Evolutionary conservation across 192 early-diverging fungal species (phyloP), one percentile per base, ranked within the genome.

Genomic region (Geranomyces variabilis): DNA sequence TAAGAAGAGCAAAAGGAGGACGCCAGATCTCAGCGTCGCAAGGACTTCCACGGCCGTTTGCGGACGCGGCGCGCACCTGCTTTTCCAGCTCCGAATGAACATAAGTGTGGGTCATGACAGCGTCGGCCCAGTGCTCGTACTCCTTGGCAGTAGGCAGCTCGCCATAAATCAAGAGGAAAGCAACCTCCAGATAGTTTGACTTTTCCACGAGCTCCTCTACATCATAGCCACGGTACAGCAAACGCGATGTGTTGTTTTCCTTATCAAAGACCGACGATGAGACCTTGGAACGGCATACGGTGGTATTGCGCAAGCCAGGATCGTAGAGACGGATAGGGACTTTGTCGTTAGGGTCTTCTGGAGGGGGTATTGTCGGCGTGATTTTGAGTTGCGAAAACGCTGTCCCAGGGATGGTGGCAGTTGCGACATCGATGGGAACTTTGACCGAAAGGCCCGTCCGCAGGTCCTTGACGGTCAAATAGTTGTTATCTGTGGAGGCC

Each of bases 161-260:
- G n/a, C 80, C 77, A 58, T 86, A 83, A 41, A 89, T 77, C 21
- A 90, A 70, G 53, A 90, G 76, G 74, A 83, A 90, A 7, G 88
- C 78, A 21, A 89, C 87, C 74, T 90, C 89, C 29, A 90, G 55
- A 74, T 81, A 90, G 46, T 73, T 75, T 43, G 83, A 83, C 61
- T 87, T 85, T 71, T 89, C 88, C 12, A 86, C 82, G 26, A 90
- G 70, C 55, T 89, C 80, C 31, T 83, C 85, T 41, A 90, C 80
- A 29, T 80, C 76, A 66, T 89, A 90, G 21, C 88, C 88, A n/a
- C 86, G 73, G 67, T 84, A 84, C 36, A 70, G 69, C 67, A 84
- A 67, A 19, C 75, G 77, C 36, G 36, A 41, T 10, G 36, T 7
- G 15, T 73, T 75, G 47, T 53, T 70, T 31, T 70, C 78, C 15